Percentiles rank a stretch among this genome's conserved stretches.
Conservation (phyloP, 2,329 filamentous ascomycete genomes). For the Apiospora hydei region DNA sequence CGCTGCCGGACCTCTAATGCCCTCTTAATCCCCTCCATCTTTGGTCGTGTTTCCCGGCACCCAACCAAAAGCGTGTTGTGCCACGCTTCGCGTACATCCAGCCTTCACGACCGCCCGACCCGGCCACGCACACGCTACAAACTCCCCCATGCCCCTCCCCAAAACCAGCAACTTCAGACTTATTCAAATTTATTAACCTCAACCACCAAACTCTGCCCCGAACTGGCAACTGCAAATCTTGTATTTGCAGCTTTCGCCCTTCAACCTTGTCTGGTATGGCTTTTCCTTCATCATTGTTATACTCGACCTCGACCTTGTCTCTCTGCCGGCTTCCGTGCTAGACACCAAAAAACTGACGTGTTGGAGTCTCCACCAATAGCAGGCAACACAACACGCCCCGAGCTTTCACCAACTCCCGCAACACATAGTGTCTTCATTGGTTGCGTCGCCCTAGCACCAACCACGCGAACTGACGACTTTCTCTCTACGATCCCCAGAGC, state of each 20-base stretch:
- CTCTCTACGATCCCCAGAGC: not conserved
- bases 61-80: conserved; percentile 32
- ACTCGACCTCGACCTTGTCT: conserved; percentile 18
- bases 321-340: not conserved
- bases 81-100: conserved; percentile 32
- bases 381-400: not conserved
- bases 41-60: conserved; percentile 37
- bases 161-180: conserved; percentile 15
- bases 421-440: conserved; percentile 15
- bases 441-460: not conserved
- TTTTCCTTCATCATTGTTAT: conserved; percentile 18
- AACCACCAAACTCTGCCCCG: conserved; percentile 19
- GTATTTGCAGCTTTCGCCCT: not conserved
- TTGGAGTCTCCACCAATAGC: conserved; percentile 16
- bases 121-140: conserved; percentile 22
- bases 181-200: conserved; percentile 20
- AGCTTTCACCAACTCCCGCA: not conserved
- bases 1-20: conserved; percentile 33
- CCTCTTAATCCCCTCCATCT: conserved; percentile 28
- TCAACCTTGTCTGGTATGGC: conserved; percentile 21
- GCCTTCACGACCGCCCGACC: conserved; percentile 9
- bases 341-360: conserved; percentile 12
- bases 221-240: conserved; percentile 11
- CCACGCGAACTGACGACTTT: not conserved
- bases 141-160: conserved; percentile 25